These are phyloP conservation scores for Cryptococcus sp. DNA, from an alignment of 1,284 basidiomycete species.

Conservation along the genomic window DNA sequence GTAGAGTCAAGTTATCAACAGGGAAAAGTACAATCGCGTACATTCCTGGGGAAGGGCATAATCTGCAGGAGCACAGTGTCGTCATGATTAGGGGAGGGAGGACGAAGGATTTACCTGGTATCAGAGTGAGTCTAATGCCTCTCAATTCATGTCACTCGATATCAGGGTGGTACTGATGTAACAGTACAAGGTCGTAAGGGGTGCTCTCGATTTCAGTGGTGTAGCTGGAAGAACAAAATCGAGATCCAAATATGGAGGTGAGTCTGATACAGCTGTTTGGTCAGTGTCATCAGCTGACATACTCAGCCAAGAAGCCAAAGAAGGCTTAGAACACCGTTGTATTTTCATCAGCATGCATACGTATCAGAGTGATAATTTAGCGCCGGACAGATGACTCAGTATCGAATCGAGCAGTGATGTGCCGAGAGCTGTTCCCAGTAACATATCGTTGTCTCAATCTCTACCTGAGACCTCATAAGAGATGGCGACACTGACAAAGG, in stretches of 20 bases:
- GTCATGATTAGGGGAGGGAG: constrained; percentile 90
- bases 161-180: neutral
- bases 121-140: constrained; percentile 59
- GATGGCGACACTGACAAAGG: no score
- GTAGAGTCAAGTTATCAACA: constrained; percentile 84
- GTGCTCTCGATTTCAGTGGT: constrained; percentile 84
- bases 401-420: no score
- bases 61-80: constrained; percentile 95
- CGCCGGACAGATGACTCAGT: no score
- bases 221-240: constrained; percentile 78
- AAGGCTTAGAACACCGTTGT: constrained; percentile 26
- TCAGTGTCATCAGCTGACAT: neutral
- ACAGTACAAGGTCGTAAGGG: constrained; percentile 93
- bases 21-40: constrained; percentile 90
- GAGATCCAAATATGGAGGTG: constrained; percentile 92
- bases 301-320: constrained; percentile 76
- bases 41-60: constrained; percentile 96
- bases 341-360: neutral
- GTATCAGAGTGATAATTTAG: no score
- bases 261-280: constrained; percentile 23
- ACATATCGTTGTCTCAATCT: no score
- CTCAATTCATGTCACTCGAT: no score
- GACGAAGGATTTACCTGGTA: constrained; percentile 95
- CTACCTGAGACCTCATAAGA: no score
- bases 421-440: no score